A percentile compares a stretch with the other conserved stretches of the same genome.
Conservation (phyloP, 2,329 filamentous ascomycete genomes). For the Phoma sp. region DNA sequence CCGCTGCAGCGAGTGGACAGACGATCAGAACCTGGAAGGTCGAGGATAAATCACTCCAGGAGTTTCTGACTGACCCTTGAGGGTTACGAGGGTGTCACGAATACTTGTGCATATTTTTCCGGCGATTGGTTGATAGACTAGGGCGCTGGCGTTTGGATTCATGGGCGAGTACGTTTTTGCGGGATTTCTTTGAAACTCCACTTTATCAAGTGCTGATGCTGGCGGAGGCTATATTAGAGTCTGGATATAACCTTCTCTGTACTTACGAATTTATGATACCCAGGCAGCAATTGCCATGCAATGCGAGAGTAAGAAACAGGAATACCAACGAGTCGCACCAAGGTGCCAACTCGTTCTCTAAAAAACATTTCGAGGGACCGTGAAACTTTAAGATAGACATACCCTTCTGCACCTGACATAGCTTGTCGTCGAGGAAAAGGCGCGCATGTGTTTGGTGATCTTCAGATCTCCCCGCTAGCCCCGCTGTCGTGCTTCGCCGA, state of each 20-base stretch:
- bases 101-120: not conserved
- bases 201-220: constrained; percentile 18
- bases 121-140: not conserved
- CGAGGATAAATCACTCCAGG: constrained; percentile 15
- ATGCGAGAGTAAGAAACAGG: not conserved
- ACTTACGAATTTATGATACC: constrained; percentile 15
- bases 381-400: not conserved
- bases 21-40: constrained; percentile 12
- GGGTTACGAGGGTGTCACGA: not conserved
- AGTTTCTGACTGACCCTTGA: constrained; percentile 19
- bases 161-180: not conserved
- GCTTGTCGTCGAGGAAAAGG: not conserved
- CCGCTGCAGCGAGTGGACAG: constrained; percentile 12
- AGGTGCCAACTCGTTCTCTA: not conserved
- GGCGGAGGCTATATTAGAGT: constrained; percentile 6
- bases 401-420: no score
- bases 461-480: constrained; percentile 1
- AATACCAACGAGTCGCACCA: not conserved
- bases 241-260: constrained; percentile 1
- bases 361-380: not conserved
- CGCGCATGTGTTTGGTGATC: not conserved
- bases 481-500: constrained; percentile 1
- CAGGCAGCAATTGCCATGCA: constrained; percentile 13
- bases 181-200: constrained; percentile 6
- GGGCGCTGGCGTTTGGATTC: constrained; percentile 1